These are phyloP conservation scores for Papilionanthe hybrid DNA, from an alignment of 116 monocot genomes.

Conservation along the genomic window DNA sequence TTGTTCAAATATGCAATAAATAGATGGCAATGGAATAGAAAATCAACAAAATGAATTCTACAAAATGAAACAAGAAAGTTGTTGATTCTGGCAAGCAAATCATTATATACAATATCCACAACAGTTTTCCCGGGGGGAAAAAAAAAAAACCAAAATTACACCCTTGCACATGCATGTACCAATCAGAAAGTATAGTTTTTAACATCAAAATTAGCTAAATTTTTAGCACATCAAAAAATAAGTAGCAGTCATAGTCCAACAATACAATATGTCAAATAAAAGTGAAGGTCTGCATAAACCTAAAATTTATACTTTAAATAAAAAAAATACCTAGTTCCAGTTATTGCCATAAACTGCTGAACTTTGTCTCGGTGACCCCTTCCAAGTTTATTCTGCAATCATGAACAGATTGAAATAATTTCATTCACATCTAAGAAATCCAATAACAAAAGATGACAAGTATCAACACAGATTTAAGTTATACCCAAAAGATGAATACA, in stretches of 20 bases:
- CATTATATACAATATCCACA: background rate
- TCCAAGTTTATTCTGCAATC: conserved; percentile 78
- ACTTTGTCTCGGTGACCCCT: conserved; percentile 91
- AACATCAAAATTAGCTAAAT: background rate
- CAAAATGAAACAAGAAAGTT: background rate
- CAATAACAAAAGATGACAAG: background rate
- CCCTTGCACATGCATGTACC: background rate
- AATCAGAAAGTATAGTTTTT: conserved; percentile 1
- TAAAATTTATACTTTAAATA: background rate
- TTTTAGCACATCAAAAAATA: background rate
- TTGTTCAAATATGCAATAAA: background rate
- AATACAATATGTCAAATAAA: background rate
- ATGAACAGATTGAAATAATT: background rate
- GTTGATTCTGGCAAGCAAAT: background rate
- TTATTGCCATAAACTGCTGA: conserved; percentile 93
- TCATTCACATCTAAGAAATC: background rate
- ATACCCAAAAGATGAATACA: background rate
- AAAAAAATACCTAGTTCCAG: conserved; percentile 64
- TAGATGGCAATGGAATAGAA: background rate
- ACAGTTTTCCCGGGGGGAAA: background rate
- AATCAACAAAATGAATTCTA: background rate
- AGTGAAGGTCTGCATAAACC: background rate
- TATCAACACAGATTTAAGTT: background rate
- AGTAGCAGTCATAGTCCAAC: background rate
- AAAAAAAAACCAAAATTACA: background rate